Evolutionary conservation across 805 yeast species (phyloP).

Genomic region (Pachysolen tannophilus): DNA sequence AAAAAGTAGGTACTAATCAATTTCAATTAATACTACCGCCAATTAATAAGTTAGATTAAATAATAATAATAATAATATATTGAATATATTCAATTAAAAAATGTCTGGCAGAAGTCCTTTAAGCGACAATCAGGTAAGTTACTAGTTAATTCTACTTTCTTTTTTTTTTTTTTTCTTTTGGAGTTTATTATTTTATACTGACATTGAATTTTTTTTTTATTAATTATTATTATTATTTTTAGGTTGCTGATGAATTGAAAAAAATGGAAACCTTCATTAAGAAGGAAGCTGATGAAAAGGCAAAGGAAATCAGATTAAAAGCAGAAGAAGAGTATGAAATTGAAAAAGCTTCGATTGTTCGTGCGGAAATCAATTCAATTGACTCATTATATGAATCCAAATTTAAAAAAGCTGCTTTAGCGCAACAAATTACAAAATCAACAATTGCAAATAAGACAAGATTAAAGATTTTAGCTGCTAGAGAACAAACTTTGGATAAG

Average conservation of each 20-base stretch:
- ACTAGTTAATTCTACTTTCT: too few species aligned
- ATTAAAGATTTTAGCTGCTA: constrained; percentile 79
- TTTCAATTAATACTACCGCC: too few species aligned
- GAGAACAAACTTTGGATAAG: constrained; percentile 69
- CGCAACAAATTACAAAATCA: constrained; percentile 93
- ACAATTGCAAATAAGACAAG: constrained; percentile 94
- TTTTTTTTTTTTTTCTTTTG: too few species aligned
- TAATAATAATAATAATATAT: too few species aligned
- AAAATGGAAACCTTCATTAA: constrained; percentile 98
- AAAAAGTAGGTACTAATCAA: too few species aligned
- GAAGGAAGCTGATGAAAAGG: constrained; percentile 98
- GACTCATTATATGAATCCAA: constrained; percentile 75
- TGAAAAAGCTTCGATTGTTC: constrained; percentile 91
- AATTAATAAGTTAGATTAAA: too few species aligned
- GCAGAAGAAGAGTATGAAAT: constrained; percentile 99
- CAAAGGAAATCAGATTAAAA: constrained; percentile 89
- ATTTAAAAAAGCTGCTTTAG: constrained; percentile 83
- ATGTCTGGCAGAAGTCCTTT: too few species aligned
- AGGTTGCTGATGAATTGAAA: constrained; percentile 92
- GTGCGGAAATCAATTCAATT: constrained; percentile 84
- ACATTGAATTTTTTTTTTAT: not conserved
- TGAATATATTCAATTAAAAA: too few species aligned
- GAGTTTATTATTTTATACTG: too few species aligned
- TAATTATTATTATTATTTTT: not conserved
- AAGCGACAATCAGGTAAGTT: too few species aligned